phyloP scores from a whole-genome alignment of 768 basidiomycete species.

The Candolleomyces eurysporus region DNA sequence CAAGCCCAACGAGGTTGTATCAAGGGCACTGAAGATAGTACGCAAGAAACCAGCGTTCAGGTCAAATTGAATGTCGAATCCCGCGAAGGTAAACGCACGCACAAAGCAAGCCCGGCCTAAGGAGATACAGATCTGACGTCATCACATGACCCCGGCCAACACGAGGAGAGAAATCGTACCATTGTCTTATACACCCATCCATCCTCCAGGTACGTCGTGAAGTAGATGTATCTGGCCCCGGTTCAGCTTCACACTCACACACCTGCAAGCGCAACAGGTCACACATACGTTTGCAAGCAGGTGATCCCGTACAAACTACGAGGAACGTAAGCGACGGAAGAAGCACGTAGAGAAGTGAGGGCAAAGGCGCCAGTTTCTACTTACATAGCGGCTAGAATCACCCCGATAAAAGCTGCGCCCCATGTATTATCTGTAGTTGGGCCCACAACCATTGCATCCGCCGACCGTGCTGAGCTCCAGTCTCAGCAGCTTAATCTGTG shows the following conservation, averaged over 20 bases:
- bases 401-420: too few relatives aligned
- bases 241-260: neutral
- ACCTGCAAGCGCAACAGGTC: too few relatives aligned
- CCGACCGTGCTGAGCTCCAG: too few relatives aligned
- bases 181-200: slow-evolving; percentile 3
- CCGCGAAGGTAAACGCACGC: neutral
- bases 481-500: too few relatives aligned
- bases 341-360: too few relatives aligned
- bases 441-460: too few relatives aligned
- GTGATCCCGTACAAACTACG: too few relatives aligned
- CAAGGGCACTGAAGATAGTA: slow-evolving; percentile 5
- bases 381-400: too few relatives aligned
- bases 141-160: neutral
- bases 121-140: neutral
- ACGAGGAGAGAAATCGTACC: slow-evolving; percentile 1
- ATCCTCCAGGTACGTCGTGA: slow-evolving; percentile 11
- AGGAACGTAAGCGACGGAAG: too few relatives aligned
- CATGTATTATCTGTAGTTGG: too few relatives aligned
- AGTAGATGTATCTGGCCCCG: neutral
- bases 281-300: too few relatives aligned
- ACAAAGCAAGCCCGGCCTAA: neutral
- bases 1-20: slow-evolving; percentile 10
- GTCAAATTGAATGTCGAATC: neutral
- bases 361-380: too few relatives aligned
- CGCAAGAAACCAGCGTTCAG: neutral